Percentiles rank a stretch among this genome's conserved stretches.
Evolutionary conservation across 2,329 filamentous ascomycete species (phyloP).

Genomic region (Chalara sp.): DNA sequence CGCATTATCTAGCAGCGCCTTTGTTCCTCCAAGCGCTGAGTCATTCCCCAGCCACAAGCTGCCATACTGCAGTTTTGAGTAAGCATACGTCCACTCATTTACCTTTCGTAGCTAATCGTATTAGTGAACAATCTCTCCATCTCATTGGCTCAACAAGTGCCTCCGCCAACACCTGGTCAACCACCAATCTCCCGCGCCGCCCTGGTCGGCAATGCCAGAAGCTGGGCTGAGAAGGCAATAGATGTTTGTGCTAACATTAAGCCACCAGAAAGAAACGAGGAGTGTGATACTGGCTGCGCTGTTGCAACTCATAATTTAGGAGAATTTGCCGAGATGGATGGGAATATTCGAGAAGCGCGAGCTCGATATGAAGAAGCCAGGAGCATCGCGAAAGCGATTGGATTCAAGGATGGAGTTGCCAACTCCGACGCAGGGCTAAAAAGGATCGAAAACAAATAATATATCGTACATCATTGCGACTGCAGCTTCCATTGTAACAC

Average conservation of each 20-base stretch:
- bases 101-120: slow-evolving; percentile 3
- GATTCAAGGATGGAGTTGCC: slow-evolving; percentile 42
- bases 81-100: slow-evolving; percentile 26
- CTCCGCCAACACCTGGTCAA: slow-evolving; percentile 27
- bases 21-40: slow-evolving; percentile 80
- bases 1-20: slow-evolving; percentile 76
- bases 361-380: slow-evolving; percentile 64
- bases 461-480: background rate
- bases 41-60: slow-evolving; percentile 55
- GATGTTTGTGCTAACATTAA: slow-evolving; percentile 58
- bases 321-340: slow-evolving; percentile 72
- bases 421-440: slow-evolving; percentile 47
- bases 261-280: slow-evolving; percentile 60
- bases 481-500: too few relatives aligned
- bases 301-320: slow-evolving; percentile 82
- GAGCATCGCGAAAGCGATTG: slow-evolving; percentile 48
- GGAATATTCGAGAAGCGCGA: slow-evolving; percentile 57
- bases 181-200: slow-evolving; percentile 47
- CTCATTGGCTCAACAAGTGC: slow-evolving; percentile 51
- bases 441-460: slow-evolving; percentile 12
- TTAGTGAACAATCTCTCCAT: slow-evolving; percentile 77
- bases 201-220: slow-evolving; percentile 61
- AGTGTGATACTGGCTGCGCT: slow-evolving; percentile 79
- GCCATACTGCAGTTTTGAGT: slow-evolving; percentile 77
- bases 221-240: slow-evolving; percentile 76